A percentile compares a stretch with the other conserved stretches of the same genome.
Conservation (phyloP, 192 early-diverging fungal species). For the Rhizoclosmatium globosum region DNA sequence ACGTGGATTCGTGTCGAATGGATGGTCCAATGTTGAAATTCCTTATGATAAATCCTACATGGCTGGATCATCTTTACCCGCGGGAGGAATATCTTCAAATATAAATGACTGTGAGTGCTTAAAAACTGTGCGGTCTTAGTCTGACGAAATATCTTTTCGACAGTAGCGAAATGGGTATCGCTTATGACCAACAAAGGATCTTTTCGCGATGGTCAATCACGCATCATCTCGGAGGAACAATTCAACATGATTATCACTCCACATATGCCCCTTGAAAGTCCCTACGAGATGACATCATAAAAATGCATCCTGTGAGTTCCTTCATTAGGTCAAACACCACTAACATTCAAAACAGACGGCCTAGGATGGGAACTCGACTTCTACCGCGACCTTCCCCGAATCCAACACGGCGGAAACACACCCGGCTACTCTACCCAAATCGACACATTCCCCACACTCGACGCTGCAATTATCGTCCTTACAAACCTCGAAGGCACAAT, state of each 20-base stretch:
- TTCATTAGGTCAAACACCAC: neutral
- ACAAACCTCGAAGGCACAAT: neutral
- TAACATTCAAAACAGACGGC: neutral
- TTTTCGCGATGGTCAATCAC: neutral
- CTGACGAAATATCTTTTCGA: constrained; percentile 4
- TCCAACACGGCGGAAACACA: constrained; percentile 17
- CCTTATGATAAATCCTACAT: neutral
- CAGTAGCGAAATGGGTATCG: constrained; percentile 30
- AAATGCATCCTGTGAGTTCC: neutral
- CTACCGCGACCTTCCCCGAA: constrained; percentile 8
- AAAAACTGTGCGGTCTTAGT: neutral
- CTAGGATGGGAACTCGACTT: constrained; percentile 19
- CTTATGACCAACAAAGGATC: constrained; percentile 12
- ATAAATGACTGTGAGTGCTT: neutral
- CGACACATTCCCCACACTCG: constrained; percentile 15
- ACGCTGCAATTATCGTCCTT: constrained; percentile 22
- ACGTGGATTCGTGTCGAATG: neutral
- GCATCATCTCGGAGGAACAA: neutral
- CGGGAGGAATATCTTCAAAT: neutral
- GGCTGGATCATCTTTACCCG: neutral
- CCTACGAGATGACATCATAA: neutral
- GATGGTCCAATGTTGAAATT: neutral
- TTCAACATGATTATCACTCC: neutral
- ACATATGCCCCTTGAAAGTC: neutral
- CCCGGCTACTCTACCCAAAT: constrained; percentile 17